A percentile compares a stretch with the other conserved stretches of the same genome.
Evolutionary conservation across 306 rosid genomes (phyloP).

Genomic region (Alnus rubra): DNA sequence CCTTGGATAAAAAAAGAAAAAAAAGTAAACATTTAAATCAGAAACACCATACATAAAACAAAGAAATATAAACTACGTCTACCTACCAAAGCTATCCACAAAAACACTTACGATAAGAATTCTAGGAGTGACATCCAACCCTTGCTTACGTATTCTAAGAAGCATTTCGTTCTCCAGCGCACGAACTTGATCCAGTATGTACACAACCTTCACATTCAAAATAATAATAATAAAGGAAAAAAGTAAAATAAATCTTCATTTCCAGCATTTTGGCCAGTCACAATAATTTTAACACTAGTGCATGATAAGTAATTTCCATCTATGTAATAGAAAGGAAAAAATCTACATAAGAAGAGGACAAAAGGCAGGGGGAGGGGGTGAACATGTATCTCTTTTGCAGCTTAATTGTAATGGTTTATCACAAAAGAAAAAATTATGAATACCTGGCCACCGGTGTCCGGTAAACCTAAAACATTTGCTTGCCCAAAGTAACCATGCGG

Average conservation of each 20-base stretch:
- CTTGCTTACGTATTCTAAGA: slow-evolving; percentile 74
- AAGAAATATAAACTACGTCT: slow-evolving; percentile 8
- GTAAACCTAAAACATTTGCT: slow-evolving; percentile 94
- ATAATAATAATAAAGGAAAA: background rate
- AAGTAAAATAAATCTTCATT: background rate
- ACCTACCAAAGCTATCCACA: slow-evolving; percentile 11
- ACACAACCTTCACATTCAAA: slow-evolving; percentile 64
- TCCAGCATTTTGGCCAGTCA: background rate
- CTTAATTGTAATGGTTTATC: background rate
- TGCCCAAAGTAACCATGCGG: slow-evolving; percentile 96
- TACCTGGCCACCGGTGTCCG: slow-evolving; percentile 99
- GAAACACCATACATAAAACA: background rate
- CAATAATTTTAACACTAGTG: background rate
- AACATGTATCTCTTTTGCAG: background rate
- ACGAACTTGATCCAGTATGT: slow-evolving; percentile 96
- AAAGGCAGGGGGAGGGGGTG: background rate
- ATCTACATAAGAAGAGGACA: background rate
- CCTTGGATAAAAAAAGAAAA: slow-evolving; percentile 36
- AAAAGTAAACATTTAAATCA: background rate
- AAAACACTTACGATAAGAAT: slow-evolving; percentile 70
- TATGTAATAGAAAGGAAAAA: background rate
- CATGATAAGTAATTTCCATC: background rate
- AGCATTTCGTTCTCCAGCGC: slow-evolving; percentile 96
- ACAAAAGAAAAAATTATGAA: slow-evolving; percentile 8
- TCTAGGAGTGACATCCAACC: slow-evolving; percentile 71